Percentiles rank a stretch among this genome's conserved stretches.
These are phyloP conservation scores for Castanopsis chinensis DNA, from an alignment of 306 rosid genomes.

Conservation along the genomic window DNA sequence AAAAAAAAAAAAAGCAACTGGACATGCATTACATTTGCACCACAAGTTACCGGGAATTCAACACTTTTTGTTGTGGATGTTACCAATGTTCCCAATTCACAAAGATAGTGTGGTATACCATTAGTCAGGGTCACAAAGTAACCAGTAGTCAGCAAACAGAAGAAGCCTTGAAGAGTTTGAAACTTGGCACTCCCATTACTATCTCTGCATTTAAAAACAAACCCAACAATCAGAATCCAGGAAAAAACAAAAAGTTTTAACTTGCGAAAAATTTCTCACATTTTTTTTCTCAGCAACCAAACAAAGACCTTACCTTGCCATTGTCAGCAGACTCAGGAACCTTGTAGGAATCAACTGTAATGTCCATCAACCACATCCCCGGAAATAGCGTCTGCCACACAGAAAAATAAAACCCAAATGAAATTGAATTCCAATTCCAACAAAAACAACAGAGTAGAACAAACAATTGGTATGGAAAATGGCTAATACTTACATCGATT, in stretches of 20 bases:
- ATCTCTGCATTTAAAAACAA: constrained; percentile 42
- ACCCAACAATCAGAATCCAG: not conserved
- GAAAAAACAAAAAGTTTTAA: not conserved
- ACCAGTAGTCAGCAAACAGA: constrained; percentile 23
- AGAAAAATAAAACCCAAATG: not conserved
- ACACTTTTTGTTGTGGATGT: not conserved
- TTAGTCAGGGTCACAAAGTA: constrained; percentile 23
- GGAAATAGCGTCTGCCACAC: constrained; percentile 55
- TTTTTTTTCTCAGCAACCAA: not conserved
- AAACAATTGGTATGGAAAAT: not conserved
- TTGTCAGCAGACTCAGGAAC: constrained; percentile 53
- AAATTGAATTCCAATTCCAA: not conserved
- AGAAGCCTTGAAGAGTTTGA: constrained; percentile 13
- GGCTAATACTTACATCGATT: constrained; percentile 49
- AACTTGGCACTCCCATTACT: constrained; percentile 30
- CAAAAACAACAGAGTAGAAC: not conserved
- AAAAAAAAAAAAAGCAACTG: constrained; percentile 19
- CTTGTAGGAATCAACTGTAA: constrained; percentile 66
- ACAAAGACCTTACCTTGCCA: constrained; percentile 47
- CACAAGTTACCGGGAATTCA: constrained; percentile 25
- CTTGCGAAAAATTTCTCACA: not conserved
- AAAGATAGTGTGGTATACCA: constrained; percentile 19
- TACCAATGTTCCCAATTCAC: constrained; percentile 27
- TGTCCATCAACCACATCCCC: constrained; percentile 70
- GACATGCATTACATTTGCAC: constrained; percentile 16